These are phyloP conservation scores for Fusarium solani-melongenae DNA, from an alignment of 2,329 filamentous ascomycete genomes.

Conservation along the genomic window DNA sequence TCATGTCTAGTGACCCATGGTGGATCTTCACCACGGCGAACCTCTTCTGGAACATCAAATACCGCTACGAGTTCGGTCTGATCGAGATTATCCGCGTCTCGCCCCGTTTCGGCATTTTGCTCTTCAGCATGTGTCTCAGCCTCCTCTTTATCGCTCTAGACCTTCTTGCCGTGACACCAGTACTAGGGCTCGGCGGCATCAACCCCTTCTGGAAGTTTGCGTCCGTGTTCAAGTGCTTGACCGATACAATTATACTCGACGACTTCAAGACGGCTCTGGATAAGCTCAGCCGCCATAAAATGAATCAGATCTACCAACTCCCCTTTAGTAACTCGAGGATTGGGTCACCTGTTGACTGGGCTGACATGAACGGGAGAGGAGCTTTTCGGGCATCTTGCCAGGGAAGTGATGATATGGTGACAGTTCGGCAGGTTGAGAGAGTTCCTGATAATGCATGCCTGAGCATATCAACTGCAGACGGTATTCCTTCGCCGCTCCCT, in stretches of 20 bases:
- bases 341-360: not conserved
- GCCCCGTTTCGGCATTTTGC: constrained; percentile 72
- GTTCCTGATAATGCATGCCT: not conserved
- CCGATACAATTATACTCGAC: constrained; percentile 73
- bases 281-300: constrained; percentile 29
- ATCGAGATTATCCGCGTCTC: constrained; percentile 69
- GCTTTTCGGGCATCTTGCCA: not conserved
- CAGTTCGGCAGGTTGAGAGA: not conserved
- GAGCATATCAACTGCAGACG: not conserved
- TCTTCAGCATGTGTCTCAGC: constrained; percentile 69
- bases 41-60: constrained; percentile 72
- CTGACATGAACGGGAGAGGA: not conserved
- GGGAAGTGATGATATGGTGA: not conserved
- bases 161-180: constrained; percentile 67
- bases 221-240: constrained; percentile 66
- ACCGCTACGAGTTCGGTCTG: constrained; percentile 68
- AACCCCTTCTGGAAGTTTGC: constrained; percentile 38
- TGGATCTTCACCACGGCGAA: constrained; percentile 72
- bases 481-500: not conserved
- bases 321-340: constrained; percentile 21
- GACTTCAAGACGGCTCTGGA: constrained; percentile 73
- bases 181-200: constrained; percentile 51
- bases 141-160: constrained; percentile 71
- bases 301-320: constrained; percentile 13
- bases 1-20: constrained; percentile 66